Base-by-base conservation (phyloP, 129 eudicot genomes). In the Arctium minus region DNA sequence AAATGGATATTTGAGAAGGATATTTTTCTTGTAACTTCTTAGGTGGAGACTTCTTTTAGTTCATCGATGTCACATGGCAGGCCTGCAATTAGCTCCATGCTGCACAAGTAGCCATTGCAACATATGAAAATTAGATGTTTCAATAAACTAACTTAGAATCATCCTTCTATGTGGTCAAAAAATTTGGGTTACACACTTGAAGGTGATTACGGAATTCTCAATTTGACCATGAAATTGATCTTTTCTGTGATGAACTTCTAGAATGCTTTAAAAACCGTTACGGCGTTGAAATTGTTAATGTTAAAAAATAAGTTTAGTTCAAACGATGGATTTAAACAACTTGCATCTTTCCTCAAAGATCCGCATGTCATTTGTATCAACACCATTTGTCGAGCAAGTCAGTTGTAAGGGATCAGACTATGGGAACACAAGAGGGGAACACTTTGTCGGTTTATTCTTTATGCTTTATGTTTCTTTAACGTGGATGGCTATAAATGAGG, bases 141-240 rank as follows among this genome's bases (percentile, higher is more conserved):
- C n/a, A 60, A 5, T 79, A 35, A 35, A 62, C 6, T 35, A 62
- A 76, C 53, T 77, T 60, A 44, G 73, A 27, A 65, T 53, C 73
- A 22, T 39, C 81, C 81, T 78, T 78, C 62, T 78, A 67, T 42
- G 82, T 13, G 31, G 75, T 68, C 75, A 78, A 39, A 46, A 8
- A 2, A 31, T 68, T 69, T 68, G 70, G 42, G 40, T n/a, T 30
- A 65, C 82, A 8, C 46, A 42, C 44, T 42, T 79, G 76, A 68
- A 22, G 71, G 12, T 67, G 3, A 27, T 22, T 60, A 60, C 27
- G 67, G 30, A 60, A 60, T 60, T n/a, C n/a, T 46, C 56, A 44
- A 44, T 46, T 60, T n/a, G 0, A 60, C 29, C 29, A 60, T 60
- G 68, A 60, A 60, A n/a, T 60, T 60, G 30, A 17, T 60, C 68